Evolutionary conservation across 139 green algal species (phyloP).

Genomic region (Chlamydomonas sp.): DNA sequence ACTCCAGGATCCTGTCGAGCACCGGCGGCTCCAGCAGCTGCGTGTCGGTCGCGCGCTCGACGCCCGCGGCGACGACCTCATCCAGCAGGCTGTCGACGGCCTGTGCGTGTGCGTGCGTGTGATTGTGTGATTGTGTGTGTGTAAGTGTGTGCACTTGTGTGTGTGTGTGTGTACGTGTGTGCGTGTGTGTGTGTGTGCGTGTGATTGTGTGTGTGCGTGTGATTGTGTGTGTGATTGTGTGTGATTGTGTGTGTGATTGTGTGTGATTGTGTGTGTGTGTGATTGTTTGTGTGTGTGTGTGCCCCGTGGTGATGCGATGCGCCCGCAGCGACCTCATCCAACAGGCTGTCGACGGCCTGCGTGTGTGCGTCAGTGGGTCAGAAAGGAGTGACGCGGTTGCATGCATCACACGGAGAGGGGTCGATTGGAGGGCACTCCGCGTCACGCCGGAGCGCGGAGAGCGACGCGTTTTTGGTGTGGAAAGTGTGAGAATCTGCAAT

Average conservation of each 20-base stretch:
- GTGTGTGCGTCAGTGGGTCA: neutral
- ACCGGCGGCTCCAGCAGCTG: conserved; percentile 58
- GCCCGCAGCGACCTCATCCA: conserved; percentile 73
- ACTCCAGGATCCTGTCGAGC: conserved; percentile 59
- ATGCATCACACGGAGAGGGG: too few species aligned
- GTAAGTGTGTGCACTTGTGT: neutral
- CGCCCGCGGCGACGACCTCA: conserved; percentile 63
- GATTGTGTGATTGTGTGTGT: neutral
- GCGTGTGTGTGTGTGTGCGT: neutral
- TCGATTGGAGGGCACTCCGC: too few species aligned
- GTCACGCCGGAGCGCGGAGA: too few species aligned
- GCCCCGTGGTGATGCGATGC: too few species aligned
- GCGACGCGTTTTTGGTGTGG: too few species aligned
- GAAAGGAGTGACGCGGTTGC: too few species aligned
- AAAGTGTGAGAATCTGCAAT: too few species aligned
- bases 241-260: too few species aligned
- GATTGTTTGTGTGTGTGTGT: too few species aligned
- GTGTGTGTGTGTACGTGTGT: neutral
- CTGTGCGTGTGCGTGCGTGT: conserved; percentile 16
- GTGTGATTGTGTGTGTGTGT: too few species aligned
- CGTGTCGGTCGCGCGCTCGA: conserved; percentile 63
- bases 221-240: too few species aligned
- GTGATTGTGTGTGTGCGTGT: too few species aligned
- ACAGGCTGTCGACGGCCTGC: conserved; percentile 42
- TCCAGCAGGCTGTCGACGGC: conserved; percentile 56